phyloP scores from a whole-genome alignment of 164 flowering plant species.

The Liquidambar formosana region DNA sequence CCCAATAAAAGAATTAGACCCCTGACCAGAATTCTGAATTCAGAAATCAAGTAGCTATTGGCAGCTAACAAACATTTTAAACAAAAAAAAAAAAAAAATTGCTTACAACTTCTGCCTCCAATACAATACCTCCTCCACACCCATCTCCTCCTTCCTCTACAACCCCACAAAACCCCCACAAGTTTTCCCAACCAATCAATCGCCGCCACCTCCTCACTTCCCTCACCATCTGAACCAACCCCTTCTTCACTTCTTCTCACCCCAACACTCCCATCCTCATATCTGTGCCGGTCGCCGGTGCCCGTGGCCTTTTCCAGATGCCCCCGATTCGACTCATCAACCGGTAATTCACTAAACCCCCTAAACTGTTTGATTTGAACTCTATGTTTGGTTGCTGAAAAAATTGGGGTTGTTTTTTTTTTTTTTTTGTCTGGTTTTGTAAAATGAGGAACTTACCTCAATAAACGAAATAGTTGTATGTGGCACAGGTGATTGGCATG shows the following conservation, averaged over 20 bases:
- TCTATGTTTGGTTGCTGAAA: not conserved
- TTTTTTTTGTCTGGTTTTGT: too few species aligned
- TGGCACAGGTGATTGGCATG: not conserved
- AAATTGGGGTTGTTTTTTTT: not conserved
- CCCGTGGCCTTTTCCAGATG: slow-evolving; percentile 92
- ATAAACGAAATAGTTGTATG: not conserved
- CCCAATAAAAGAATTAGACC: too few species aligned
- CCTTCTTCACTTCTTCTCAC: slow-evolving; percentile 15
- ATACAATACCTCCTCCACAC: slow-evolving; percentile 5
- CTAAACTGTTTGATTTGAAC: not conserved
- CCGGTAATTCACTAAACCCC: slow-evolving; percentile 38
- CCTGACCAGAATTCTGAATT: too few species aligned
- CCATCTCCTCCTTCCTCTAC: slow-evolving; percentile 1
- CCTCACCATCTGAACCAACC: slow-evolving; percentile 35
- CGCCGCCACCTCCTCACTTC: slow-evolving; percentile 59
- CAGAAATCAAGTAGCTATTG: not conserved
- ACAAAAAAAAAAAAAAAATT: slow-evolving; percentile 2
- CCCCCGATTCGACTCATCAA: slow-evolving; percentile 82
- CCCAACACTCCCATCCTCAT: slow-evolving; percentile 9
- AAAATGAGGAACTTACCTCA: not conserved
- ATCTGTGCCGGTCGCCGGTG: slow-evolving; percentile 35
- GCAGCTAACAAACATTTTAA: not conserved
- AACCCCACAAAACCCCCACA: slow-evolving; percentile 7
- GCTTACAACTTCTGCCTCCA: slow-evolving; percentile 14
- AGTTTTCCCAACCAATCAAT: slow-evolving; percentile 18